Evolutionary conservation across 2,329 filamentous ascomycete genomes (phyloP), one percentile per base, ranked within the genome.

Genomic region (Arthrobotrys sinensis): DNA sequence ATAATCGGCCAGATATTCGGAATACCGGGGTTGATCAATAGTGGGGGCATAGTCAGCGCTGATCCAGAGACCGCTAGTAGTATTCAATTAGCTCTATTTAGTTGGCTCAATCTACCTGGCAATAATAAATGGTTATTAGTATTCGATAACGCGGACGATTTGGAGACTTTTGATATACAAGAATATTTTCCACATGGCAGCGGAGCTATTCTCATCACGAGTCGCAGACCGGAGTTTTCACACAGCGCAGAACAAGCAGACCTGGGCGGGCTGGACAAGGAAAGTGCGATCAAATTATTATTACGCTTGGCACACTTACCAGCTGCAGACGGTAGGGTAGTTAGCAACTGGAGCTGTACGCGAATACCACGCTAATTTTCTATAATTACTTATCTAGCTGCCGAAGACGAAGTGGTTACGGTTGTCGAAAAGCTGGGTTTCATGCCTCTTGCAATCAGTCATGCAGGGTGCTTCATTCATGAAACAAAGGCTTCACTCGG

Each of bases 401-500:
- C 62, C 53, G 53, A 12, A 36, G 60, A 28, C 50, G 63, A 65
- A 11, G 43, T 4, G 19, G 50, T 2, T 28, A 19, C 24, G n/a
- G 0, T 75, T 16, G 64, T 62, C 12, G 8, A 77, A 32, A 38
- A 65, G 40, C 60, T 80, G 48, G 80, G 46, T 14, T 68, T 53
- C n/a, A n/a, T n/a, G n/a, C n/a, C n/a, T n/a, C n/a, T n/a, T n/a
- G n/a, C n/a, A n/a, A n/a, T n/a, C n/a, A 32, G 60, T 32, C 65
- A 50, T 60, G 65, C 60, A 36, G 66, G 55, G 3, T 48, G 19
- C 16, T 80, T 55, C 50, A 45, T 80, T 52, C 52, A 32, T 11
- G 12, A 77, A 52, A 28, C 21, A 21, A 52, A 52, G 28, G 21
- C 14, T 12, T 14, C 46, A 24, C 7, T 14, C 1, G 19, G 7